Base-by-base conservation (phyloP, 257 asterid genomes). In the Parsonsia alboflavescens region DNA sequence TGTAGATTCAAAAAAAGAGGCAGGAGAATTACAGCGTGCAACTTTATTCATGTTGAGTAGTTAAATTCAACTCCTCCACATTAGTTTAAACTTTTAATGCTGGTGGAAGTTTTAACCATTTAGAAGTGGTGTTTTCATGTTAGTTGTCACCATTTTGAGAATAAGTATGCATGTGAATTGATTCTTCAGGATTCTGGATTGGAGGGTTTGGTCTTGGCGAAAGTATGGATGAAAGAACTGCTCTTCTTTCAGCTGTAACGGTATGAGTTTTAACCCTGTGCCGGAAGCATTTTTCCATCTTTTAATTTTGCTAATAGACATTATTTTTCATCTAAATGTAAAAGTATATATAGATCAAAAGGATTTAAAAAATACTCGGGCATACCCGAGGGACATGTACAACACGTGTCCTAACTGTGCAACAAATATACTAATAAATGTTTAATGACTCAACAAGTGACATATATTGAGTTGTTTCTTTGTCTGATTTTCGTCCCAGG, bases 191-290 rank as follows among this genome's bases (percentile, higher is more conserved):
- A 63, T 94, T 84, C 80, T 89, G 85, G 87, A 88, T 94, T 80
- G 89, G 91, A 73, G 98, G 99, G 57, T 90, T 94, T 83, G 99
- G 97, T 71, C 89, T 88, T 75, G 99, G 99, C 28, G 98, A 94
- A 86, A 90, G 88, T 82, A 83, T 87, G 88, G 97, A 86, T 13
- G 93, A 88, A 77, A 92, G 98, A 76, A 79, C 90, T 72, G 83
- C 88, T 70, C 92, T 94, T 81, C 96, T 92, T 56, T 74, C 78
- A 65, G 96, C 93, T 80, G 76, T 89, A 69, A 87, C 76, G 71
- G 99, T 94, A 90, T 39, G 91, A 52, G 17, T 72, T 69, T 15
- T 45, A 41, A 15, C 63, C 13, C 54, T 52, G 16, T 70, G 71
- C 30, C 45, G 22, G 22, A 28, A 57, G 24, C n/a, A 7, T 19